Evolutionary conservation across 371 early-diverging fungal species (phyloP), one percentile per base, ranked within the genome.

Genomic region (Saksenaea vasiformis): DNA sequence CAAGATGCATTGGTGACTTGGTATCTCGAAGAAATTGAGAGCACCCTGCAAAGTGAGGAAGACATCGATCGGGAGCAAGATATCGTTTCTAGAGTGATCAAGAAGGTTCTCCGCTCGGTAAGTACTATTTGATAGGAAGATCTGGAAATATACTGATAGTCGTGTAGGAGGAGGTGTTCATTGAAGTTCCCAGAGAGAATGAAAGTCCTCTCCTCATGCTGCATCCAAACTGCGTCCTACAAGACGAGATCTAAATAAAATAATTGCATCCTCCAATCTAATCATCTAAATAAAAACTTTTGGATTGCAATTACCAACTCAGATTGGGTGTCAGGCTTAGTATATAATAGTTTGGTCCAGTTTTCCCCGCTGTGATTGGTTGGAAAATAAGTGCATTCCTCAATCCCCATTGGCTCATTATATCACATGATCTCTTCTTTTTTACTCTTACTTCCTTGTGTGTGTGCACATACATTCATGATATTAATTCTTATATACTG

Each of bases 81-180:
- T 41, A 80, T 91, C 54, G 84, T 93, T 41, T 85, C 89, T 60
- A 87, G 87, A 61, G 92, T 98, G 13, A 82, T 99, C 67, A 87
- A 85, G 58, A 87, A 89, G 56, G 77, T 94, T 60, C 74, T 93
- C 34, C 87, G 87, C 69, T 87, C 87, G 24, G 93, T 84, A 71
- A 77, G 79, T 36, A 37, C 1, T 1, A 17, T 67, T 65, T 64
- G 24, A 58, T n/a, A 1, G 24, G 11, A 7, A 22, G n/a, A 43
- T 22, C 39, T 8, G 43, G 1, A 39, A 53, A 1, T 8, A 4
- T 8, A 27, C 47, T 22, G 2, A 10, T 61, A 22, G 5, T 10
- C 11, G 60, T 19, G 4, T 61, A 80, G 80, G 80, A 68, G 13
- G 73, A 77, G 62, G 75, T 73, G 5, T 70, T 81, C 53, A 76